Conservation (phyloP, 371 early-diverging fungal species). For the Lichtheimia corymbifera region DNA sequence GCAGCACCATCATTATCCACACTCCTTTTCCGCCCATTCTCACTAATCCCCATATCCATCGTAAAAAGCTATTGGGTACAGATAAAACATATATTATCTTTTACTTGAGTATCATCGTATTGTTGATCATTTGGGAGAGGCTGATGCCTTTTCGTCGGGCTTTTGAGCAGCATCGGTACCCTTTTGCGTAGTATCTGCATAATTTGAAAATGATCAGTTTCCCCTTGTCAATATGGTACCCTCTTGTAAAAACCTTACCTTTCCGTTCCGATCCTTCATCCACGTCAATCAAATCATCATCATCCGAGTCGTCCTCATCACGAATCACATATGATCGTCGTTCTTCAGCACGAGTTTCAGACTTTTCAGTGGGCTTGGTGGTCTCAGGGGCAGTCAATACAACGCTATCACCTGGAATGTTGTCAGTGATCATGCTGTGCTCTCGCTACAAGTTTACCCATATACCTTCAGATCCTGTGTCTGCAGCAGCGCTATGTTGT, state of each 20-base stretch:
- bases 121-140: neutral
- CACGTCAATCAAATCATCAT: slow-evolving; percentile 27
- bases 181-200: too few species aligned
- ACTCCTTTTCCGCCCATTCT: too few species aligned
- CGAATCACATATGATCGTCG: slow-evolving; percentile 28
- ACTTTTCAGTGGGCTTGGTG: slow-evolving; percentile 3
- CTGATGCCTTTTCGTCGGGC: neutral
- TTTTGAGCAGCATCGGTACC: neutral
- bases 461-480: slow-evolving; percentile 12
- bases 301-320: slow-evolving; percentile 29
- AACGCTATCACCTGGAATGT: slow-evolving; percentile 10
- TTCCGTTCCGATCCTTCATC: slow-evolving; percentile 18
- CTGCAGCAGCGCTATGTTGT: neutral
- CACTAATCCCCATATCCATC: too few species aligned
- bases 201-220: too few species aligned
- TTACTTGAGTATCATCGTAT: too few species aligned
- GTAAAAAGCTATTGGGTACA: too few species aligned
- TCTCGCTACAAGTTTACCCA: neutral
- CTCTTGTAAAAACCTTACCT: neutral
- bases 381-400: slow-evolving; percentile 13
- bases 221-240: too few species aligned
- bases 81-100: too few species aligned
- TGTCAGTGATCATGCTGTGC: neutral
- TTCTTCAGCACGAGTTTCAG: slow-evolving; percentile 14
- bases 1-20: too few species aligned